These are phyloP conservation scores for Ustilago cynodontis DNA, from an alignment of 1,284 basidiomycete genomes.

Conservation along the genomic window DNA sequence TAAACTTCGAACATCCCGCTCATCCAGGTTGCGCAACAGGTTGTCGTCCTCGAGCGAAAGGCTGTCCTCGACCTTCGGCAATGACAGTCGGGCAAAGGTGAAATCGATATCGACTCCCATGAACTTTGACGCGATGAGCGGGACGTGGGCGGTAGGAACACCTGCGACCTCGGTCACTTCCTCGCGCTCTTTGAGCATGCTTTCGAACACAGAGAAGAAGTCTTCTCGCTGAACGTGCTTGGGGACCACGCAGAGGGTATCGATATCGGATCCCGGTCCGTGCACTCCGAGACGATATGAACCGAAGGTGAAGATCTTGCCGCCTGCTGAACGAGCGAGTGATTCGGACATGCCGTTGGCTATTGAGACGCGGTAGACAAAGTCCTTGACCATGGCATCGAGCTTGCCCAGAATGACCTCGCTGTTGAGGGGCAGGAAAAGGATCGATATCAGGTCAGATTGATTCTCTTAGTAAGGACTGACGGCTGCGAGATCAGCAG, in stretches of 20 bases:
- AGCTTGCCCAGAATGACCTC: constrained; percentile 93
- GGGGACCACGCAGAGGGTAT: constrained; percentile 97
- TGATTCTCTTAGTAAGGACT: not conserved
- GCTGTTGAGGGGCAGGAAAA: constrained; percentile 72
- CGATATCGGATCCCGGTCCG: constrained; percentile 95
- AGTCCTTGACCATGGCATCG: constrained; percentile 89
- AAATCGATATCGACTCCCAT: constrained; percentile 94
- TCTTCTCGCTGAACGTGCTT: constrained; percentile 95
- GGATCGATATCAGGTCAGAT: not conserved
- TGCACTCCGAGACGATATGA: constrained; percentile 88
- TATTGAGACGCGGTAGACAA: constrained; percentile 87
- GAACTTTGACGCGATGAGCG: constrained; percentile 92
- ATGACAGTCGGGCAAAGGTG: constrained; percentile 86
- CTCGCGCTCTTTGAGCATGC: constrained; percentile 86
- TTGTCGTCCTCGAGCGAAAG: constrained; percentile 90
- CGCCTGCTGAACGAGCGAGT: constrained; percentile 86
- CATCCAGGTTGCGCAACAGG: constrained; percentile 90
- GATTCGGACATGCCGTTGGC: constrained; percentile 85
- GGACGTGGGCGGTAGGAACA: constrained; percentile 95
- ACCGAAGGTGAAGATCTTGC: constrained; percentile 99
- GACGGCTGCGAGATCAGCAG: not conserved
- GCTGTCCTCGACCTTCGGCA: constrained; percentile 89
- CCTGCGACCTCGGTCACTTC: constrained; percentile 90
- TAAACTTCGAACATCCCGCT: constrained; percentile 92
- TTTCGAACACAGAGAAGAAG: constrained; percentile 92